Percentiles rank a stretch among this genome's conserved stretches.
These are phyloP conservation scores for Paramecium sexaurelia DNA, from an alignment of 73 alveolate genomes.

Conservation along the genomic window DNA sequence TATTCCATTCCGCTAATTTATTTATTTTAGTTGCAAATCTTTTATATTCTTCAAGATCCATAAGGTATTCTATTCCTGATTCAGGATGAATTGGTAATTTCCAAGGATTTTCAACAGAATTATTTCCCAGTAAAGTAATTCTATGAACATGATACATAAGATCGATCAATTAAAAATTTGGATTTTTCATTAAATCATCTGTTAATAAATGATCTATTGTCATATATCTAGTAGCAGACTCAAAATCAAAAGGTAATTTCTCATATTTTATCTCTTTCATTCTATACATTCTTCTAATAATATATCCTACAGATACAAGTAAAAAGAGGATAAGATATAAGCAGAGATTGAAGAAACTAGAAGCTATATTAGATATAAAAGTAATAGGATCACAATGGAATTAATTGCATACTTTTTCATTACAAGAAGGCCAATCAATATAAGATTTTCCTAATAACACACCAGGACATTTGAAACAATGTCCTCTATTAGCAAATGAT, in stretches of 20 bases:
- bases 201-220: constrained; percentile 59
- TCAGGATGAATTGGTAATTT: constrained; percentile 53
- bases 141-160: constrained; percentile 63
- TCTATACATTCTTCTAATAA: constrained; percentile 58
- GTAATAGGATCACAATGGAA: constrained; percentile 38
- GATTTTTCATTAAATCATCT: constrained; percentile 9
- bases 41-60: constrained; percentile 49
- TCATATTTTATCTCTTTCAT: constrained; percentile 46
- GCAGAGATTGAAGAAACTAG: not conserved
- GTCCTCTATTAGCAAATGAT: not conserved
- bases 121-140: constrained; percentile 51
- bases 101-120: constrained; percentile 47
- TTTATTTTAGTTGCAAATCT: constrained; percentile 54
- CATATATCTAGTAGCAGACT: constrained; percentile 60
- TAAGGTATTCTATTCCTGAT: constrained; percentile 54
- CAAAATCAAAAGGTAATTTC: constrained; percentile 66
- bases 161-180: constrained; percentile 50
- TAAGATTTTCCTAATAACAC: not conserved
- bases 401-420: not conserved
- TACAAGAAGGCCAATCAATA: not conserved
- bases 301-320: constrained; percentile 32
- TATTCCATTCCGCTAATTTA: constrained; percentile 53
- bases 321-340: not conserved
- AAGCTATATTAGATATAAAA: not conserved
- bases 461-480: constrained; percentile 37